Conservation (phyloP, 108 stramenopile species). For the Skeletonema menzelii region DNA sequence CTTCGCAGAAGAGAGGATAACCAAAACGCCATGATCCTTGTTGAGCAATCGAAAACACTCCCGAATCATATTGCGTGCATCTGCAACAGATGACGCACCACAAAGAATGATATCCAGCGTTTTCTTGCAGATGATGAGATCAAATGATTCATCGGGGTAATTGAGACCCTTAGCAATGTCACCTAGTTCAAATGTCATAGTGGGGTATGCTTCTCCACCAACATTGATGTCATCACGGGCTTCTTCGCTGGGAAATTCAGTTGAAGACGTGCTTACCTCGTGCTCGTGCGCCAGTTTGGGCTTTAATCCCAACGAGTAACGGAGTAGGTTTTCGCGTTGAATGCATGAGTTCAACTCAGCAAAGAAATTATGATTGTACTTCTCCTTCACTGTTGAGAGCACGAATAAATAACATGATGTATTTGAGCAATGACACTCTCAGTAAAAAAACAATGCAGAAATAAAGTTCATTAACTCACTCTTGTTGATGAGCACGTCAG, state of each 20-base stretch:
- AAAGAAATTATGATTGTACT: slow-evolving; percentile 48
- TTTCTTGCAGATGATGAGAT: slow-evolving; percentile 83
- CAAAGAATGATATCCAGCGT: slow-evolving; percentile 80
- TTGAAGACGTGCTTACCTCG: neutral
- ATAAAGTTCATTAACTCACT: slow-evolving; percentile 21
- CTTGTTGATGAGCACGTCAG: slow-evolving; percentile 68
- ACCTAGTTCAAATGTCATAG: slow-evolving; percentile 67
- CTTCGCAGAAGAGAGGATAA: slow-evolving; percentile 67
- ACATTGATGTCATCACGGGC: slow-evolving; percentile 31
- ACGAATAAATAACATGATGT: neutral
- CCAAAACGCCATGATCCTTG: slow-evolving; percentile 63
- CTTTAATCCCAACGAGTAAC: slow-evolving; percentile 12
- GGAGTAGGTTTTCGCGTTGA: slow-evolving; percentile 14
- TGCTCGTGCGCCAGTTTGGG: neutral
- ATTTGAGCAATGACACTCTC: neutral
- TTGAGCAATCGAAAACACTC: slow-evolving; percentile 69
- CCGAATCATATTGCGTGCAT: slow-evolving; percentile 43
- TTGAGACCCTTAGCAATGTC: slow-evolving; percentile 71
- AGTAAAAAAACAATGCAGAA: neutral
- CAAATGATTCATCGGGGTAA: slow-evolving; percentile 70
- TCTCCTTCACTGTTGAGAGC: slow-evolving; percentile 40
- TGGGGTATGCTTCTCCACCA: neutral
- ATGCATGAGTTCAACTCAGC: slow-evolving; percentile 11
- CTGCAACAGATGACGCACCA: slow-evolving; percentile 45
- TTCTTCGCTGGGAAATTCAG: slow-evolving; percentile 11